Evolutionary conservation across 1,139 yeast species (phyloP).

Genomic region (Suhomyces chickasaworum): DNA sequence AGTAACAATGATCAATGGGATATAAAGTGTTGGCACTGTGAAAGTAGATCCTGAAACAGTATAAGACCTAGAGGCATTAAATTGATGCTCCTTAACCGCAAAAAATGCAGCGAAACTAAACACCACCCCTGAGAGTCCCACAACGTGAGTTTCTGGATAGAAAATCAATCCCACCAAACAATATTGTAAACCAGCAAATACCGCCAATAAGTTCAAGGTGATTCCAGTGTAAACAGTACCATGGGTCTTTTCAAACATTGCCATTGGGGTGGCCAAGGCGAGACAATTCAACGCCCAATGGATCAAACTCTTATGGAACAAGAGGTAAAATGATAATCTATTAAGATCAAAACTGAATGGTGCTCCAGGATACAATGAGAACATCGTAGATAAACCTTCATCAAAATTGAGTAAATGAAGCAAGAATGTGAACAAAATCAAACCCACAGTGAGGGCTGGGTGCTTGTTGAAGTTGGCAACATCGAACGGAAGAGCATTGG

Average conservation of each 20-base stretch:
- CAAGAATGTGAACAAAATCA: slow-evolving; percentile 53
- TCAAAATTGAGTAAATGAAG: slow-evolving; percentile 36
- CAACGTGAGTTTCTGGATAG: slow-evolving; percentile 55
- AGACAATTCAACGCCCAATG: slow-evolving; percentile 69
- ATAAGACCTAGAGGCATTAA: slow-evolving; percentile 46
- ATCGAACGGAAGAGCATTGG: slow-evolving; percentile 2
- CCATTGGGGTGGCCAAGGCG: slow-evolving; percentile 61
- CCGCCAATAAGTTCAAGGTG: slow-evolving; percentile 72
- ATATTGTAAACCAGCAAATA: slow-evolving; percentile 68
- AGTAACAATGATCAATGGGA: slow-evolving; percentile 60
- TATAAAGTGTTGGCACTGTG: slow-evolving; percentile 60
- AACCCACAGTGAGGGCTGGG: slow-evolving; percentile 72
- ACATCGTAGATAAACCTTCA: slow-evolving; percentile 22
- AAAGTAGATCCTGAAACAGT: slow-evolving; percentile 25
- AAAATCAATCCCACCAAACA: slow-evolving; percentile 56
- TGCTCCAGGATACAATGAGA: slow-evolving; percentile 56
- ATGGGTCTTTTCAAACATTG: slow-evolving; percentile 69
- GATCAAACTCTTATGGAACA: slow-evolving; percentile 61
- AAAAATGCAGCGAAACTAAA: slow-evolving; percentile 70
- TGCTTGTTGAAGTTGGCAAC: slow-evolving; percentile 9
- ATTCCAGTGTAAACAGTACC: slow-evolving; percentile 91
- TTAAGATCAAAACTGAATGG: slow-evolving; percentile 59
- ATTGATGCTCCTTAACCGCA: slow-evolving; percentile 59
- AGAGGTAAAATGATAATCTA: slow-evolving; percentile 72
- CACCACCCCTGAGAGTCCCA: slow-evolving; percentile 76